Evolutionary conservation across 108 stramenopile genomes (phyloP).

Genomic region (Conticribra weissflogii): DNA sequence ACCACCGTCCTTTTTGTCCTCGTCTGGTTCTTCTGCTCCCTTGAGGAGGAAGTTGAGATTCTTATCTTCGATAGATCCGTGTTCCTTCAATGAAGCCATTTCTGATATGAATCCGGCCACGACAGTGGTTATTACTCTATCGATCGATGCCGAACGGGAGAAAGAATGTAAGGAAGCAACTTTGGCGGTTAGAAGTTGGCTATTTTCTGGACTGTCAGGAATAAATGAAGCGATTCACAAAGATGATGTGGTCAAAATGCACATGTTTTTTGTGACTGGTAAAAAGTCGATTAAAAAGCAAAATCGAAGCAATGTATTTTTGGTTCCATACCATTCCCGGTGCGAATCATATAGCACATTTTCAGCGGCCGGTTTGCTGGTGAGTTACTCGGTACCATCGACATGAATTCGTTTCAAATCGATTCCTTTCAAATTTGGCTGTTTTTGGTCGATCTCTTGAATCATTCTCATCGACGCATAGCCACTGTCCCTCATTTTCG

Average conservation of each 20-base stretch:
- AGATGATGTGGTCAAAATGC: constrained; percentile 57
- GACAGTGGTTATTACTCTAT: constrained; percentile 69
- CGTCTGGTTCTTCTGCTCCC: not conserved
- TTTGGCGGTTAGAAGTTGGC: constrained; percentile 55
- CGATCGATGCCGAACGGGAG: constrained; percentile 48
- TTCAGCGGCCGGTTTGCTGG: constrained; percentile 70
- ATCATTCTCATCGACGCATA: constrained; percentile 6
- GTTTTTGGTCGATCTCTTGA: no score
- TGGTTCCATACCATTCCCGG: constrained; percentile 68
- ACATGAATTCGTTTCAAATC: no score
- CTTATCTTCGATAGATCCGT: constrained; percentile 68
- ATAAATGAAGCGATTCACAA: not conserved
- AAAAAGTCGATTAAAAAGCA: constrained; percentile 36
- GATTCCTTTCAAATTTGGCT: no score
- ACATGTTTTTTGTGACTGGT: constrained; percentile 73
- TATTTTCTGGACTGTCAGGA: no score
- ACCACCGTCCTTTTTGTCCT: not conserved
- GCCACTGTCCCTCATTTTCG: constrained; percentile 79
- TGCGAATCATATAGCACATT: constrained; percentile 78
- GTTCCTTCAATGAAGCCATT: constrained; percentile 49
- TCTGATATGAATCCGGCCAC: constrained; percentile 63
- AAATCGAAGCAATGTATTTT: constrained; percentile 58
- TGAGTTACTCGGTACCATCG: constrained; percentile 38
- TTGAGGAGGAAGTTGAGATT: constrained; percentile 50
- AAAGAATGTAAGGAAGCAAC: constrained; percentile 58